A percentile compares a stretch with the other conserved stretches of the same genome.
Conservation (phyloP, 441 rosid genomes). For the Erodium trifolium region DNA sequence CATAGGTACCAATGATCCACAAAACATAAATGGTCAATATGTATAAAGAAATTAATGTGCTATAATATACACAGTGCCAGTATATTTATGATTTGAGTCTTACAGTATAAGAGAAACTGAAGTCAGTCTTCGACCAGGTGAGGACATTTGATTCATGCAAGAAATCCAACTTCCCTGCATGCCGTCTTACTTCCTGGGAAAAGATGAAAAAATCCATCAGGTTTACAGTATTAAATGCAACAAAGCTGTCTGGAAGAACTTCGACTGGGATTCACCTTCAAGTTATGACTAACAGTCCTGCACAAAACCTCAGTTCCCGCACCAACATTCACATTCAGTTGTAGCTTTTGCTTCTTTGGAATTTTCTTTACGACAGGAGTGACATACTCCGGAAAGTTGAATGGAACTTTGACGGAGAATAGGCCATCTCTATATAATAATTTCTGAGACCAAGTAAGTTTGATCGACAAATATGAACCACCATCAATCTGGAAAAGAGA, state of each 20-base stretch:
- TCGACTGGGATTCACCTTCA: conserved; percentile 42
- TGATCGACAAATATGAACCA: conserved; percentile 64
- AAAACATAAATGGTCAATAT: neutral
- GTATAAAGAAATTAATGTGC: neutral
- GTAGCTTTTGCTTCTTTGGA: conserved; percentile 63
- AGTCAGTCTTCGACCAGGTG: conserved; percentile 63
- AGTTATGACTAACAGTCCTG: conserved; percentile 68
- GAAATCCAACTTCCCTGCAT: conserved; percentile 53
- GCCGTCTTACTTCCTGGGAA: conserved; percentile 57
- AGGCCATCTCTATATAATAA: conserved; percentile 45
- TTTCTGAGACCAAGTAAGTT: conserved; percentile 76
- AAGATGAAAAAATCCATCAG: neutral
- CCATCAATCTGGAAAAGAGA: conserved; percentile 58
- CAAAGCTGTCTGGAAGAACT: conserved; percentile 9
- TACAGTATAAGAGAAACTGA: conserved; percentile 69
- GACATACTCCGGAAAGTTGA: conserved; percentile 76
- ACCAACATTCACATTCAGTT: conserved; percentile 61
- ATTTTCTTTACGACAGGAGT: conserved; percentile 70
- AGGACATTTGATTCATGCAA: conserved; percentile 77
- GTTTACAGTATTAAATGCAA: conserved; percentile 8
- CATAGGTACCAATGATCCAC: neutral
- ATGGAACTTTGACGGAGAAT: conserved; percentile 59
- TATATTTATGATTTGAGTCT: conserved; percentile 22
- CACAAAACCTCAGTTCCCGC: conserved; percentile 59
- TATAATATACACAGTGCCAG: neutral